Base-by-base conservation (phyloP, 2,329 filamentous ascomycete genomes). In the Bipolaris oryzae region DNA sequence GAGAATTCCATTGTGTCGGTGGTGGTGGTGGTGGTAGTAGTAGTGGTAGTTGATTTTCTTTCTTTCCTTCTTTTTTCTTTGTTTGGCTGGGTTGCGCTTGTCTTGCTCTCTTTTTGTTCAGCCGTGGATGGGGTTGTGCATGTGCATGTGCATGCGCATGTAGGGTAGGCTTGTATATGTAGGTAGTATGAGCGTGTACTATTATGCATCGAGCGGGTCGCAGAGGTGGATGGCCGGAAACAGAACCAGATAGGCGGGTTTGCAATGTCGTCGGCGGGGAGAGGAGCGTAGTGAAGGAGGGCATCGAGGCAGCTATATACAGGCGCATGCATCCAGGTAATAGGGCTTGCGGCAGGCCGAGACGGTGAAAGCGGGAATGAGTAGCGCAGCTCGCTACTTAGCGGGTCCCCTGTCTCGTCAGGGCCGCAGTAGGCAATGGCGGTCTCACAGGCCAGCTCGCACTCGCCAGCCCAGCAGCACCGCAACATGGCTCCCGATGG, bases 291-390 rank as follows among this genome's bases (percentile, higher is more conserved):
- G 58, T 47, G 53, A 37, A 55, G 46, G 58, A 58, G 60, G 62
- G 63, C 50, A 52, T 57, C 43, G 55, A 37, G 57, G 62, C 55
- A 56, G 48, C 62, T 68, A 68, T 68, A 68, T 68, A 67, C 62
- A 53, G 25, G 28, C 10, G 28, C 39, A 25, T 42, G 39, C 38
- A 25, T 46, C 15, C 49, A 46, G 9, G 41, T 34, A 53, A 41
- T 53, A 16, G 34, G 37, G 49, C 59, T 61, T 57, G 60, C 33
- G 21, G 25, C 67, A 37, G 51, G 55, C 60, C 63, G 63, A 67
- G 67, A 67, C 64, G 64, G 65, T 69, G 65, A 68, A 61, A 64
- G 67, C 62, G 66, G 62, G 62, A 61, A 63, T 60, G 23, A 38
- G 44, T 55, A 55, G 58, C 51, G 58, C 55, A 56, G 53, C 55